Evolutionary conservation across 805 yeast genomes (phyloP).

Genomic region (Saccharomycopsis schoenii): DNA sequence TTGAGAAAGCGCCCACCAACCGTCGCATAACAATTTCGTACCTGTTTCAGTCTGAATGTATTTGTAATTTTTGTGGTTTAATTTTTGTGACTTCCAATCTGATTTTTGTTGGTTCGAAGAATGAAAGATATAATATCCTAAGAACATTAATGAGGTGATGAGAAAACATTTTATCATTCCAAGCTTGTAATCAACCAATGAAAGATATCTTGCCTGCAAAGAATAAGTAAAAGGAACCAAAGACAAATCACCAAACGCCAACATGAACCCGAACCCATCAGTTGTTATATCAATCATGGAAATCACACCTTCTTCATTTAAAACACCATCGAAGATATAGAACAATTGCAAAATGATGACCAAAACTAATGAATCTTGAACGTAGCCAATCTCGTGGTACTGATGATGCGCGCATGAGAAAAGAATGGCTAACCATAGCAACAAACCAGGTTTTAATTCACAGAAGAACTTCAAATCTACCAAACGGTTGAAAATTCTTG

Average conservation of each 20-base stretch:
- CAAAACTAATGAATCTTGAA: slow-evolving; percentile 64
- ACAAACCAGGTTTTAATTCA: slow-evolving; percentile 90
- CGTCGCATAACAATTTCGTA: slow-evolving; percentile 71
- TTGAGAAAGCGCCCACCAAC: slow-evolving; percentile 94
- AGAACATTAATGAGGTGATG: slow-evolving; percentile 39
- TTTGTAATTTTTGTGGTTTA: slow-evolving; percentile 48
- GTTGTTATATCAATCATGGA: slow-evolving; percentile 95
- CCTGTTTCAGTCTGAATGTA: slow-evolving; percentile 68
- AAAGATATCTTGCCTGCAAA: slow-evolving; percentile 73
- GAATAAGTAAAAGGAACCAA: slow-evolving; percentile 90
- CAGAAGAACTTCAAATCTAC: slow-evolving; percentile 88
- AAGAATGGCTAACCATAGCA: slow-evolving; percentile 75
- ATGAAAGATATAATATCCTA: slow-evolving; percentile 78
- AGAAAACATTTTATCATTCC: slow-evolving; percentile 31
- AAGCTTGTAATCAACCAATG: slow-evolving; percentile 47
- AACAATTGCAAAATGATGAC: slow-evolving; percentile 64
- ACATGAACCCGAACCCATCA: slow-evolving; percentile 96
- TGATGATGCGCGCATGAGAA: slow-evolving; percentile 76
- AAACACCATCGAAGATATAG: slow-evolving; percentile 84
- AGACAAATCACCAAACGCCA: slow-evolving; percentile 87
- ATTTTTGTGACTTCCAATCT: slow-evolving; percentile 68
- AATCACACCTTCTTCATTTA: slow-evolving; percentile 80
- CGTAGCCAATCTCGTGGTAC: slow-evolving; percentile 31
- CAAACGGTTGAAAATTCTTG: slow-evolving; percentile 52
- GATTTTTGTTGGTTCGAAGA: slow-evolving; percentile 79